A percentile compares a stretch with the other conserved stretches of the same genome.
Evolutionary conservation across 345 rosid genomes (phyloP).

Genomic region (Leavenworthia alabamica): DNA sequence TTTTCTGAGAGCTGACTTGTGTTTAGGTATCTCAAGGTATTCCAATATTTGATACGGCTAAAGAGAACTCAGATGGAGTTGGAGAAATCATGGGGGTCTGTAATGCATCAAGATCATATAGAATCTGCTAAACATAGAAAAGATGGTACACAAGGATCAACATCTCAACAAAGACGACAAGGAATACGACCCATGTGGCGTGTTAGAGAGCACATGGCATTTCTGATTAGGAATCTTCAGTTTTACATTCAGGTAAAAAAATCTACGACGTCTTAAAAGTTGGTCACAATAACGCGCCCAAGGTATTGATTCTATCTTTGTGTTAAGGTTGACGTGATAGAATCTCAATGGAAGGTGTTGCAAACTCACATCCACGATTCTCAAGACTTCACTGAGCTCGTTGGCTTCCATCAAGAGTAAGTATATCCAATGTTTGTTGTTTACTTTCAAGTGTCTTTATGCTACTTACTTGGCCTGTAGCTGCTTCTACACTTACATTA

Average conservation of each 20-base stretch:
- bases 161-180: constrained; percentile 66
- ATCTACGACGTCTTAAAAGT: not conserved
- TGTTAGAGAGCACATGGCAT: constrained; percentile 96
- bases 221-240: constrained; percentile 91
- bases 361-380: constrained; percentile 81
- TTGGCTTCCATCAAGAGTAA: constrained; percentile 95
- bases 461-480: not conserved
- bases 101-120: constrained; percentile 90
- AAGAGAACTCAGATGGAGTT: constrained; percentile 94
- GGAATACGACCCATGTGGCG: constrained; percentile 89
- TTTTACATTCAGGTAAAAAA: constrained; percentile 82
- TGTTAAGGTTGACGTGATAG: constrained; percentile 87
- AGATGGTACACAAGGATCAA: constrained; percentile 44
- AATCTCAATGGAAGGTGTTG: constrained; percentile 97
- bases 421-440: constrained; percentile 14
- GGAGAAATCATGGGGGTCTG: constrained; percentile 99
- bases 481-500: no score
- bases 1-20: constrained; percentile 21
- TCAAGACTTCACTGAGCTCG: constrained; percentile 89
- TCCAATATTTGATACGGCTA: constrained; percentile 83
- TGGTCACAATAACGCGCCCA: no score
- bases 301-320: constrained; percentile 6
- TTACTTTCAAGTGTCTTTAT: not conserved
- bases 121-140: constrained; percentile 67
- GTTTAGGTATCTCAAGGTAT: constrained; percentile 72